These are phyloP conservation scores for Papiliotrema nemorosa DNA, from an alignment of 1,284 basidiomycete species.

Conservation along the genomic window DNA sequence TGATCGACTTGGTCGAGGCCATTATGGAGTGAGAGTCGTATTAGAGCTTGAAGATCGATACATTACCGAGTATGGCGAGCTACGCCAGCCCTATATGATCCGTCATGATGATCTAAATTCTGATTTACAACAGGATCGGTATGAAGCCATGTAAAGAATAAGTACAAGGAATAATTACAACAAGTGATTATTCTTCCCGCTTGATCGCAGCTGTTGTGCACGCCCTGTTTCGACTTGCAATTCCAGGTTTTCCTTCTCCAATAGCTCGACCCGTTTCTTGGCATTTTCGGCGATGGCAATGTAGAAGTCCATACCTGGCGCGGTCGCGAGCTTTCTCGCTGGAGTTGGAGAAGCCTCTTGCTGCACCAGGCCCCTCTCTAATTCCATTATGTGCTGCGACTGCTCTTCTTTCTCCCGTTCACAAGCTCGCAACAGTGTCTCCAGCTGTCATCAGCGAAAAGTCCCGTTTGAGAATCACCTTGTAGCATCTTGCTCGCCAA, in stretches of 20 bases:
- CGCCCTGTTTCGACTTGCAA: slow-evolving; percentile 10
- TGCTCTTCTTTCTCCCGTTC: slow-evolving; percentile 22
- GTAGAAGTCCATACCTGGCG: slow-evolving; percentile 15
- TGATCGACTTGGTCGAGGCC: not conserved
- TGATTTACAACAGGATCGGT: too few species aligned
- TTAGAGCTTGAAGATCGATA: too few species aligned
- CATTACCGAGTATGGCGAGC: too few species aligned
- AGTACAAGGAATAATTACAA: too few species aligned
- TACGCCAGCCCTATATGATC: too few species aligned
- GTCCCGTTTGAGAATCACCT: not conserved
- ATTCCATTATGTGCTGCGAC: slow-evolving; percentile 6
- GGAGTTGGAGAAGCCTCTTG: not conserved
- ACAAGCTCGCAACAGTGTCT: slow-evolving; percentile 19
- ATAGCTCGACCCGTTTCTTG: slow-evolving; percentile 17
- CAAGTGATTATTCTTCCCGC: too few species aligned
- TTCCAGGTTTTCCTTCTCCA: slow-evolving; percentile 38
- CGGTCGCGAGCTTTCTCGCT: slow-evolving; percentile 7
- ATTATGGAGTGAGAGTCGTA: not conserved
- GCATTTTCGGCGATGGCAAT: slow-evolving; percentile 27
- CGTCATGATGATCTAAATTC: too few species aligned
- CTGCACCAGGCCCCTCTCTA: slow-evolving; percentile 5
- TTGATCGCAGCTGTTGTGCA: too few species aligned
- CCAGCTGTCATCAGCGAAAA: not conserved
- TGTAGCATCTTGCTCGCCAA: slow-evolving; percentile 14
- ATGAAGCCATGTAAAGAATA: too few species aligned